Conservation (phyloP, 495 filamentous ascomycete species). For the Astrothelium macrocarpum region DNA sequence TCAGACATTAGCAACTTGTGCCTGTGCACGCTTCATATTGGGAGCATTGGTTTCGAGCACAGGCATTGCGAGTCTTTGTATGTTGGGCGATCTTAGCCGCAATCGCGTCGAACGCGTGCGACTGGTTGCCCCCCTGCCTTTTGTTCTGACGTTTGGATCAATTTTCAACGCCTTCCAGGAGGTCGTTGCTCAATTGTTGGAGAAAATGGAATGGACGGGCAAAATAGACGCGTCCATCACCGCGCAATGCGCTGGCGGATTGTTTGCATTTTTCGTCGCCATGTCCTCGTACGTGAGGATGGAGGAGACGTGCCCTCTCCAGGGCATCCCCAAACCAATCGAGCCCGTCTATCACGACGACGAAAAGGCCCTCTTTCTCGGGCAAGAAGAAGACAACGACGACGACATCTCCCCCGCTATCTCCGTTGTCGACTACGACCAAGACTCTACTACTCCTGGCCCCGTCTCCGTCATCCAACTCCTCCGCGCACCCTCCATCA, state of each 20-base stretch:
- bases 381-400: background rate
- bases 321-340: background rate
- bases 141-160: background rate
- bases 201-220: background rate
- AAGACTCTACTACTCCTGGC: background rate
- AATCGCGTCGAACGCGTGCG: background rate
- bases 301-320: background rate
- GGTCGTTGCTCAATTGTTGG: background rate
- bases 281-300: background rate
- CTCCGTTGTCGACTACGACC: background rate
- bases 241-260: background rate
- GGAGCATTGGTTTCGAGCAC: constrained; percentile 1
- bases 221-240: background rate
- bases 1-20: background rate
- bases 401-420: background rate
- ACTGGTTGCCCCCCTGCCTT: background rate
- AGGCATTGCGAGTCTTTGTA: background rate
- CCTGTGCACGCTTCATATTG: background rate
- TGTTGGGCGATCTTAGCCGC: background rate
- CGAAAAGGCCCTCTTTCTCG: background rate
- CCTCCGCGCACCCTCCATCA: background rate
- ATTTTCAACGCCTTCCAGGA: constrained; percentile 1
- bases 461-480: background rate
- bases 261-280: background rate
- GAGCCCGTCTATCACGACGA: constrained; percentile 1